Evolutionary conservation across 352 stramenopile species (phyloP).

Genomic region (Globisporangium echinulatum): DNA sequence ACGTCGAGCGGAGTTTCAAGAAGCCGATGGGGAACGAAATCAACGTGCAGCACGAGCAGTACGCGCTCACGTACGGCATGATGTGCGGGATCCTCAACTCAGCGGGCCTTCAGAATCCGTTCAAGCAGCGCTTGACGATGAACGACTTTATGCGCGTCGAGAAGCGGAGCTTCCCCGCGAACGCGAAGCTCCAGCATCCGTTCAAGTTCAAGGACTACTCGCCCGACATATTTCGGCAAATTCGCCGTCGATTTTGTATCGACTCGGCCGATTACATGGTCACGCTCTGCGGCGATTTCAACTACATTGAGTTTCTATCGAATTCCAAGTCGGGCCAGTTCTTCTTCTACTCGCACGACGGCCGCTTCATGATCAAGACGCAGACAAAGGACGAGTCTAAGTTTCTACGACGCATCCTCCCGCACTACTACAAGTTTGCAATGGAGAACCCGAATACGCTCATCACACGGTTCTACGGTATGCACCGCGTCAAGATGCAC

Average conservation of each 20-base stretch:
- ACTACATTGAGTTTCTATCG: slow-evolving; percentile 98
- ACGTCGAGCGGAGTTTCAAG: slow-evolving; percentile 54
- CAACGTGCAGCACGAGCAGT: slow-evolving; percentile 92
- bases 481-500: slow-evolving; percentile 98
- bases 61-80: slow-evolving; percentile 97
- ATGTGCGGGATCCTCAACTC: slow-evolving; percentile 97
- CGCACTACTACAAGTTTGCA: slow-evolving; percentile 98
- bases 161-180: slow-evolving; percentile 71
- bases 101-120: slow-evolving; percentile 79
- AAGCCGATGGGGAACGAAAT: slow-evolving; percentile 70
- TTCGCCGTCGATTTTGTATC: slow-evolving; percentile 67
- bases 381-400: slow-evolving; percentile 98
- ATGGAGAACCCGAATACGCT: slow-evolving; percentile 96
- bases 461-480: slow-evolving; percentile 96
- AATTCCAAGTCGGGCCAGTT: slow-evolving; percentile 99
- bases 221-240: slow-evolving; percentile 79
- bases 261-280: slow-evolving; percentile 87
- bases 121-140: slow-evolving; percentile 82
- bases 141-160: slow-evolving; percentile 89
- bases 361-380: slow-evolving; percentile 98
- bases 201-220: slow-evolving; percentile 94
- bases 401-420: slow-evolving; percentile 95
- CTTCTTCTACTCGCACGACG: slow-evolving; percentile 99
- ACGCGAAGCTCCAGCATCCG: slow-evolving; percentile 62
- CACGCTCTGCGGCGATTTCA: slow-evolving; percentile 90